Percentiles rank a stretch among this genome's conserved stretches.
Evolutionary conservation across 768 basidiomycete genomes (phyloP).

Genomic region (Leccinellum luteum): DNA sequence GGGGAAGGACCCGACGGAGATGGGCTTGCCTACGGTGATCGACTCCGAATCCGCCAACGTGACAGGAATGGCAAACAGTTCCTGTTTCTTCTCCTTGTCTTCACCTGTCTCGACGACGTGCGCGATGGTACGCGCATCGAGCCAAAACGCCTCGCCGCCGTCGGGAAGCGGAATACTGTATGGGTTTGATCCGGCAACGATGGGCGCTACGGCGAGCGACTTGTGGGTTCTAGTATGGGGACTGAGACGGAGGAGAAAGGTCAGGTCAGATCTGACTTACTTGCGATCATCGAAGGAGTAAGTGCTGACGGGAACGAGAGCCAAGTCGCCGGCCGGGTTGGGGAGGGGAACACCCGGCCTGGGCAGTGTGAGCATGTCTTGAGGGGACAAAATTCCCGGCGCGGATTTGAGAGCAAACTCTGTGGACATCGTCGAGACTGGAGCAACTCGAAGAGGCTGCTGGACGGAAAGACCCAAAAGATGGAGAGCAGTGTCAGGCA

Average conservation of each 20-base stretch:
- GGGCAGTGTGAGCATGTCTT: slow-evolving; percentile 65
- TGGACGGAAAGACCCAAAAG: slow-evolving; percentile 55
- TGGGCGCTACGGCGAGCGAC: slow-evolving; percentile 58
- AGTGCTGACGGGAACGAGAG: slow-evolving; percentile 61
- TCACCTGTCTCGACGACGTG: slow-evolving; percentile 56
- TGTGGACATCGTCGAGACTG: slow-evolving; percentile 28
- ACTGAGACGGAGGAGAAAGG: not conserved
- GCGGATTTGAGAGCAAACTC: slow-evolving; percentile 61
- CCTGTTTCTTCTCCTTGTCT: slow-evolving; percentile 46
- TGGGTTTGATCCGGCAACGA: slow-evolving; percentile 49
- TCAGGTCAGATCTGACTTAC: slow-evolving; percentile 39
- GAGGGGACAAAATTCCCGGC: slow-evolving; percentile 62
- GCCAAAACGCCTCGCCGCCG: slow-evolving; percentile 79
- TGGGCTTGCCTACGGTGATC: slow-evolving; percentile 37
- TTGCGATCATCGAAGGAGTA: slow-evolving; percentile 73
- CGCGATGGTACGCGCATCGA: slow-evolving; percentile 65
- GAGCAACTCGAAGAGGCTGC: slow-evolving; percentile 37
- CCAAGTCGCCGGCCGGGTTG: slow-evolving; percentile 66
- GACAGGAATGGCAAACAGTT: slow-evolving; percentile 61
- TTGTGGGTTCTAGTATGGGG: slow-evolving; percentile 65
- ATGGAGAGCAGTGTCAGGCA: slow-evolving; percentile 14
- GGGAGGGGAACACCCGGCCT: slow-evolving; percentile 67
- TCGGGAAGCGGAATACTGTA: slow-evolving; percentile 59
- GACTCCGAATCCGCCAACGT: slow-evolving; percentile 34
- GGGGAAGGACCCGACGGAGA: slow-evolving; percentile 62